A percentile compares a stretch with the other conserved stretches of the same genome.
These are phyloP conservation scores for Ochromonas danica DNA, from an alignment of 108 stramenopile species.

Conservation along the genomic window DNA sequence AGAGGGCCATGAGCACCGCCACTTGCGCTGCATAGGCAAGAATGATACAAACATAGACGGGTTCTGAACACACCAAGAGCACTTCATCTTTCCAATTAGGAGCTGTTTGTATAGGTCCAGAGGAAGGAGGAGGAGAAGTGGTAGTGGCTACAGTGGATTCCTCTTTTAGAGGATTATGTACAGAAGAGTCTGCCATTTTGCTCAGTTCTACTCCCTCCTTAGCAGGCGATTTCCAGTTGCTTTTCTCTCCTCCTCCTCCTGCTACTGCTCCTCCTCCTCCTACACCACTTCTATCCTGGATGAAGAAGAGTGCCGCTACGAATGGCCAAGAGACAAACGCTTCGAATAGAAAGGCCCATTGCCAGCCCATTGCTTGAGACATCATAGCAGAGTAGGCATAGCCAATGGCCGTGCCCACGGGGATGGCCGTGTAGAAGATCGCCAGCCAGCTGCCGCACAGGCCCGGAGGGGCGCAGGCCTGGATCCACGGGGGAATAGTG, in stretches of 20 bases:
- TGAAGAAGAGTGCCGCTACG: not conserved
- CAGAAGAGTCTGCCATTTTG: not conserved
- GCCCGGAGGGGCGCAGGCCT: not conserved
- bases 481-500: slow-evolving; percentile 22
- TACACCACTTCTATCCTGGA: not conserved
- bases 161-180: not conserved
- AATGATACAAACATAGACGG: slow-evolving; percentile 40
- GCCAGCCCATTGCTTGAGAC: slow-evolving; percentile 1
- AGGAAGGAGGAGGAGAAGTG: not conserved
- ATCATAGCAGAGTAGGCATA: slow-evolving; percentile 1
- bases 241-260: no score
- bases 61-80: slow-evolving; percentile 27
- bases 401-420: slow-evolving; percentile 27
- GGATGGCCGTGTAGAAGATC: slow-evolving; percentile 20
- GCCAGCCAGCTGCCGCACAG: not conserved
- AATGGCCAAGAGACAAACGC: not conserved
- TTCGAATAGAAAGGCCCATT: slow-evolving; percentile 23
- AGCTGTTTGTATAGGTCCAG: not conserved
- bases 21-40: slow-evolving; percentile 49
- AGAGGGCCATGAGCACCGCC: slow-evolving; percentile 43
- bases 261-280: no score
- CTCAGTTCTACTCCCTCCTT: not conserved
- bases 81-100: slow-evolving; percentile 34
- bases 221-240: not conserved
- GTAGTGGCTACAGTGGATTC: not conserved